A percentile compares a stretch with the other conserved stretches of the same genome.
Conservation (phyloP, 768 basidiomycete species). For the Cubamyces sp. region DNA sequence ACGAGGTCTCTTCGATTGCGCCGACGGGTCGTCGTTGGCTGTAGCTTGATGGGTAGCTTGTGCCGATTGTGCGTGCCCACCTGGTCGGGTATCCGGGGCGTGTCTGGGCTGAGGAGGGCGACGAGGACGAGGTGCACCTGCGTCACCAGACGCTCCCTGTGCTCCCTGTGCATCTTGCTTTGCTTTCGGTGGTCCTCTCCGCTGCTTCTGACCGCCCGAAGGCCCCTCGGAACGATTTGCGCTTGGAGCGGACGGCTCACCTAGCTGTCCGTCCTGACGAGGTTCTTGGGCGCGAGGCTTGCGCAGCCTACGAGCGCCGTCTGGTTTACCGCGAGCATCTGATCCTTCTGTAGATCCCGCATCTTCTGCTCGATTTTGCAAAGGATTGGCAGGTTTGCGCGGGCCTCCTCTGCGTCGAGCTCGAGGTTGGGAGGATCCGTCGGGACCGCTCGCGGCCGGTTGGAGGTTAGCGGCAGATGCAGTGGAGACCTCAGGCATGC, state of each 20-base stretch:
- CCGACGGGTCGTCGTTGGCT: neutral
- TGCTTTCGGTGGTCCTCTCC: neutral
- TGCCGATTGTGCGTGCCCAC: neutral
- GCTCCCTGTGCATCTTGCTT: neutral
- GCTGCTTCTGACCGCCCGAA: neutral
- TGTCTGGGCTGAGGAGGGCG: neutral
- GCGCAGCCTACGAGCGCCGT: slow-evolving; percentile 22
- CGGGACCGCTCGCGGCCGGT: neutral
- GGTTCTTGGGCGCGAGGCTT: slow-evolving; percentile 20
- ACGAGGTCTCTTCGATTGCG: slow-evolving; percentile 1
- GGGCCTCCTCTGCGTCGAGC: slow-evolving; percentile 5
- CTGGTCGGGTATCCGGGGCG: neutral
- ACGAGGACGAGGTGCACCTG: neutral
- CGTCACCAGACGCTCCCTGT: neutral
- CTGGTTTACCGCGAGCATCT: neutral
- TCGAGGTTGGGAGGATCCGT: neutral
- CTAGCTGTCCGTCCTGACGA: neutral
- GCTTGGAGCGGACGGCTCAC: slow-evolving; percentile 11
- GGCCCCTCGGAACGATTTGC: neutral
- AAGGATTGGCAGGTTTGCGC: neutral
- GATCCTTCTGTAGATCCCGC: neutral
- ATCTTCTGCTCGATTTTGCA: neutral
- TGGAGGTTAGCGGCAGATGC: neutral
- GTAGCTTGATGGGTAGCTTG: neutral
- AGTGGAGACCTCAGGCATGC: slow-evolving; percentile 5